Percentiles rank a stretch among this genome's conserved stretches.
These are phyloP conservation scores for Aspergillus phoenicis DNA, from an alignment of 2,329 filamentous ascomycete species.

Conservation along the genomic window DNA sequence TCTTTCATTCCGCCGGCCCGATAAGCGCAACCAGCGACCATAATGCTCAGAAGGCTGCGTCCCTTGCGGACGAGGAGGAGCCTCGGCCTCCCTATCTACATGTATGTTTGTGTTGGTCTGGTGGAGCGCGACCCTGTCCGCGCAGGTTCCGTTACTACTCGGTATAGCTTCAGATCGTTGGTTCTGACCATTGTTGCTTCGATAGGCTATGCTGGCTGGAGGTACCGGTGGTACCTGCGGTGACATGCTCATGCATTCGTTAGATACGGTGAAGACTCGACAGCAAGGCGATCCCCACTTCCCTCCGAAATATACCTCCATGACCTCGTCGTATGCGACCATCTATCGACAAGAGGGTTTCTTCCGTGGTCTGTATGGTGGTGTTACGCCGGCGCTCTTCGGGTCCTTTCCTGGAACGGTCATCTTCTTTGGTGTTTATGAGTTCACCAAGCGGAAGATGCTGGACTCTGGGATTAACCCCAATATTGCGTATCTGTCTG, in stretches of 20 bases:
- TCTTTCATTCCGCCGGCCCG: conserved; percentile 16
- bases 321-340: conserved; percentile 87
- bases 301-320: conserved; percentile 87
- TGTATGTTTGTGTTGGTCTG: conserved; percentile 49
- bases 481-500: conserved; percentile 80
- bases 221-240: conserved; percentile 90
- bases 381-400: conserved; percentile 86
- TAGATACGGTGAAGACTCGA: conserved; percentile 97
- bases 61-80: conserved; percentile 54
- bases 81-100: conserved; percentile 65
- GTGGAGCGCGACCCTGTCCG: background rate
- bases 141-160: too few relatives aligned
- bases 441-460: conserved; percentile 88
- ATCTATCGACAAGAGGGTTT: conserved; percentile 93
- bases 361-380: conserved; percentile 82
- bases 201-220: conserved; percentile 89
- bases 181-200: conserved; percentile 10
- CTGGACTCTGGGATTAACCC: conserved; percentile 81
- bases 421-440: conserved; percentile 94
- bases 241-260: conserved; percentile 97
- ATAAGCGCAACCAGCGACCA: conserved; percentile 19
- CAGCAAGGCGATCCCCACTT: conserved; percentile 95
- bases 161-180: too few relatives aligned
- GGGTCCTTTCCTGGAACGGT: conserved; percentile 94
- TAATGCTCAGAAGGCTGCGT: conserved; percentile 40